Evolutionary conservation across 148 eudicot genomes (phyloP).

Genomic region (Heliosperma pusillum): DNA sequence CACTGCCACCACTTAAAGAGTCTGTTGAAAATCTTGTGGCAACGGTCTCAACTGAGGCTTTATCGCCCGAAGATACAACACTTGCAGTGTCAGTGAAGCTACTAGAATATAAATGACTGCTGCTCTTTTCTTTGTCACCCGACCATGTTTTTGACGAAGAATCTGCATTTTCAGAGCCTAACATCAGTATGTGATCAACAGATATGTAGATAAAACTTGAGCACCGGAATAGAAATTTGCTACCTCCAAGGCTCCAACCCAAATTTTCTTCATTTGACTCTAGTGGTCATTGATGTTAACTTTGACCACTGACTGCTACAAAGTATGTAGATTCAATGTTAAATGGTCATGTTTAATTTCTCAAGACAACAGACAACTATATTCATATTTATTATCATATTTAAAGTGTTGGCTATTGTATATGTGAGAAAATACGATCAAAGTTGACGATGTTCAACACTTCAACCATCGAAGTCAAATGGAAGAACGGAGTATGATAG

Average conservation of each 20-base stretch:
- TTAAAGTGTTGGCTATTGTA: no score
- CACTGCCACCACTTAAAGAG: slow-evolving; percentile 12
- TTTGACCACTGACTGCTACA: no score
- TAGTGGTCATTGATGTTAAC: no score
- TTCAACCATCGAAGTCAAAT: no score
- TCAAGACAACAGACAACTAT: no score
- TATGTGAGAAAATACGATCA: no score
- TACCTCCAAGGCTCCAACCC: no score
- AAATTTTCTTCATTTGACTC: no score
- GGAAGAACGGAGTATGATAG: not conserved
- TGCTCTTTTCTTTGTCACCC: slow-evolving; percentile 32
- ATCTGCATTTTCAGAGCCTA: slow-evolving; percentile 41
- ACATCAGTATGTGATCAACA: slow-evolving; percentile 21
- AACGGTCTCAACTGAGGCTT: slow-evolving; percentile 14
- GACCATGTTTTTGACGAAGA: slow-evolving; percentile 45
- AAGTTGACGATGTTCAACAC: no score
- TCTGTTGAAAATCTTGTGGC: slow-evolving; percentile 11
- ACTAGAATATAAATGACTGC: slow-evolving; percentile 35
- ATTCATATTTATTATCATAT: no score
- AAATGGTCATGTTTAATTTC: no score
- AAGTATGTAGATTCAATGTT: no score
- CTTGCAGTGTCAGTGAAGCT: slow-evolving; percentile 27
- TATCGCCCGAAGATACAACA: slow-evolving; percentile 25
- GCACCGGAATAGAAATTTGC: slow-evolving; percentile 6
- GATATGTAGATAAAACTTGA: not conserved